Conservation (phyloP, 192 early-diverging fungal species). For the Rhizophagus sp. region DNA sequence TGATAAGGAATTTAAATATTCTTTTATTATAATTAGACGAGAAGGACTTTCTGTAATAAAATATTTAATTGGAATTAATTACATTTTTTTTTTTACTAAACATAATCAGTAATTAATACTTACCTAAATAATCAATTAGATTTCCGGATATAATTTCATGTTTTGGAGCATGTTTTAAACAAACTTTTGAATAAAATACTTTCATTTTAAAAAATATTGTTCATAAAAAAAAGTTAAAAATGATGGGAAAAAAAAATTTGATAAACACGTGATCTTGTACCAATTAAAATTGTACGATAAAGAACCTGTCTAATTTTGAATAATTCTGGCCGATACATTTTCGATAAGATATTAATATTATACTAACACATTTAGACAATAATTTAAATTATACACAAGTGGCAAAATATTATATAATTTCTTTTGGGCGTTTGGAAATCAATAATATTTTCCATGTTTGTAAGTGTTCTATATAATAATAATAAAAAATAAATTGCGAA, state of each 20-base stretch:
- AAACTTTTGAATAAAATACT: constrained; percentile 18
- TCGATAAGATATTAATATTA: too few relatives aligned
- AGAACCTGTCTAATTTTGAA: too few relatives aligned
- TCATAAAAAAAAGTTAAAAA: neutral
- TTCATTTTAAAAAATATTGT: neutral
- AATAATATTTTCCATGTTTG: too few relatives aligned
- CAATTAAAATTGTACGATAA: neutral
- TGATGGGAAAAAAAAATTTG: neutral
- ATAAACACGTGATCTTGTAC: neutral
- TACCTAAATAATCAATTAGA: constrained; percentile 9
- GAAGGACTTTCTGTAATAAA: constrained; percentile 10
- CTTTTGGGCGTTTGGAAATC: too few relatives aligned
- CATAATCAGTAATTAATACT: neutral
- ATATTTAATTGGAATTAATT: too few relatives aligned
- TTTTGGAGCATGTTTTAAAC: constrained; percentile 22
- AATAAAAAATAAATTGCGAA: too few relatives aligned
- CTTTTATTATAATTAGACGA: neutral
- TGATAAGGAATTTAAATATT: neutral
- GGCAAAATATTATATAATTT: too few relatives aligned
- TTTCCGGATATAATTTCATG: constrained; percentile 11
- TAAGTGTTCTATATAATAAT: too few relatives aligned
- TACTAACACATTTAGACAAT: too few relatives aligned
- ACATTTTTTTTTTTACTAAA: neutral
- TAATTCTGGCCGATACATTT: too few relatives aligned
- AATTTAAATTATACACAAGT: too few relatives aligned